A percentile compares a stretch with the other conserved stretches of the same genome.
Conservation (phyloP, 2,329 filamentous ascomycete species). For the Pestalotiopsis sp. region DNA sequence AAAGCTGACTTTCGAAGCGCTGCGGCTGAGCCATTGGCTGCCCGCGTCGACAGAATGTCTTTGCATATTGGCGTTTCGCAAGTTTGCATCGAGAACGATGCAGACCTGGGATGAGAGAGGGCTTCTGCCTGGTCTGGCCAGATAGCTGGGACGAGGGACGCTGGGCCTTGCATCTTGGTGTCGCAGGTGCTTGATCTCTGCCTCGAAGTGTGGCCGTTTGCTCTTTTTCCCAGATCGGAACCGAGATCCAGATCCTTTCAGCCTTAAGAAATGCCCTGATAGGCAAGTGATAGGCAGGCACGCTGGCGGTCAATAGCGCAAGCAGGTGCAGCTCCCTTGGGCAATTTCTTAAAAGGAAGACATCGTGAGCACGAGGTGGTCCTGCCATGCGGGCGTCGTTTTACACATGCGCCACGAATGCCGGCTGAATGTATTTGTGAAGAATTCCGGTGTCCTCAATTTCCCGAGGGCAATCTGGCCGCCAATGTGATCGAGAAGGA, state of each 20-base stretch:
- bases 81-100: background rate
- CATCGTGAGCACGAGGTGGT: background rate
- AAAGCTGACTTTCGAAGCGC: background rate
- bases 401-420: background rate
- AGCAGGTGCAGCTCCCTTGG: background rate
- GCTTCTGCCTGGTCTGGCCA: background rate
- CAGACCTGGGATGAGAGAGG: background rate
- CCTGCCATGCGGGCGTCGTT: background rate
- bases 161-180: background rate
- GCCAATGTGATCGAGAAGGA: background rate
- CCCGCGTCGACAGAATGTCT: background rate
- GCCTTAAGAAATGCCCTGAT: background rate
- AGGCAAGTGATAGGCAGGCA: background rate
- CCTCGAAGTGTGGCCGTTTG: background rate
- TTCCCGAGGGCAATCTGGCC: background rate
- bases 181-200: background rate
- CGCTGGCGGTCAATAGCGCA: background rate
- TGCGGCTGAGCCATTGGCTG: background rate
- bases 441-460: background rate
- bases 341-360: background rate
- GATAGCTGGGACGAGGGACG: background rate
- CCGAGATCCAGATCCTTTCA: background rate
- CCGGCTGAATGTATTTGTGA: background rate
- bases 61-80: background rate
- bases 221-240: background rate